Base-by-base conservation (phyloP, 139 green algal species). In the Asterochloris sp. region DNA sequence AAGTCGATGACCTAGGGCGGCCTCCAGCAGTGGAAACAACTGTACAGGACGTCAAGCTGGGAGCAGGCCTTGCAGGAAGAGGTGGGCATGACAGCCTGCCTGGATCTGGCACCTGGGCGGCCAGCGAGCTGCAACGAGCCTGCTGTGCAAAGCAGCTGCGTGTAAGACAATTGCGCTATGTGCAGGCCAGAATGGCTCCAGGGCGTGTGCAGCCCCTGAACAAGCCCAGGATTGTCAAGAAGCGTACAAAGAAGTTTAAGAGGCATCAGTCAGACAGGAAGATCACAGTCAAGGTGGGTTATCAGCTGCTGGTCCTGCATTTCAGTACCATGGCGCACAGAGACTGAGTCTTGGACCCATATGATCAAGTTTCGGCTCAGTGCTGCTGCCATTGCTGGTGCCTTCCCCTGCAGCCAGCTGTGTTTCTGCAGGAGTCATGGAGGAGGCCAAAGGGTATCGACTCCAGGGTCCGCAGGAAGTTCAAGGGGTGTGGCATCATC, bases 371-470 rank as follows among this genome's bases (percentile, higher is more conserved):
- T 27, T 29, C n/a, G 1, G 23, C 24, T 54, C 19, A 76, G 24
- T 24, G 14, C 0, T 1, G 69, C 23, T 38, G 23, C n/a, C 69
- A 54, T 28, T 76, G 24, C 69, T 9, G 61, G 69, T 10, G 17
- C 4, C 17, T 24, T 12, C 12, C 15, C 19, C 47, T 26, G 23
- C 23, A 62, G 16, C 24, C 79, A 21, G 23, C 1, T 63, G 23
- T 67, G 61, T 77, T 38, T 74, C 0, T 83, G 82, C 88, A 97
- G 94, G 84, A 92, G 76, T 96, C 89, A 88, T 99, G 96, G 96
- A 89, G 96, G 78, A 86, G 90, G 38, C 96, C 95, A 26, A 98
- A 98, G 93, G 96, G 96, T 98, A 99, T 99, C 91, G 96, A 99
- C 90, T 96, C 92, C 62, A 88, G 96, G 26, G 90, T 97, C 79